Evolutionary conservation across 1,139 yeast genomes (phyloP), one percentile per base, ranked within the genome.

Genomic region (Diutina sp.): DNA sequence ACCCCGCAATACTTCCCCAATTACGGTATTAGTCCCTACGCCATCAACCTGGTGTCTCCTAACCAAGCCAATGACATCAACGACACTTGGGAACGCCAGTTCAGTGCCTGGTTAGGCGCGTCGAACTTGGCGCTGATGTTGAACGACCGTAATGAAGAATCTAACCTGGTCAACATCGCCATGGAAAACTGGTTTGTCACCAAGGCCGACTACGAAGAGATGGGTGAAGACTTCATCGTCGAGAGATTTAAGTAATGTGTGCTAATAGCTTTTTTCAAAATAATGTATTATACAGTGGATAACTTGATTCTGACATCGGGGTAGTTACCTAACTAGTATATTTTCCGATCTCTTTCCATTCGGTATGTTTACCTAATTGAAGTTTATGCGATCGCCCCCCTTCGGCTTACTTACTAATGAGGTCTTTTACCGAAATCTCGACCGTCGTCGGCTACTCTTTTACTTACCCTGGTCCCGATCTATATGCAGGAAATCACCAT

Each of bases 51-150:
- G 25, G 61, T 69, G 57, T 65, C 68, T 30, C 65, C 67, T 56
- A 66, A 67, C 56, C 67, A 64, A 48, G 61, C 64, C 29, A 69
- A 68, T 50, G 74, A 72, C 51, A 62, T 69, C 55, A 66, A 67
- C 57, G 78, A 76, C 55, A 64, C 68, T 18, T 75, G 79, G 76
- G 88, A 84, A 61, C 76, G 83, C 63, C 78, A 72, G 58, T 78
- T 77, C 60, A 80, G 85, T 52, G 75, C 79, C 16, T 84, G 90
- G 90, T 65, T 82, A 46, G 90, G 90, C 50, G 88, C 89, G 1
- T 78, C 84, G 61, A 80, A 82, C 60, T 74, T 84, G 63, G 81
- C 86, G 18, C 74, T 77, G 58, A 76, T 76, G 80, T 67, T 76
- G 61, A 73, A 73, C 59, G 79, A 74, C 44, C 71, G 71, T 60